phyloP scores from a whole-genome alignment of 495 filamentous ascomycete species.

The Apiosordaria backusii region DNA sequence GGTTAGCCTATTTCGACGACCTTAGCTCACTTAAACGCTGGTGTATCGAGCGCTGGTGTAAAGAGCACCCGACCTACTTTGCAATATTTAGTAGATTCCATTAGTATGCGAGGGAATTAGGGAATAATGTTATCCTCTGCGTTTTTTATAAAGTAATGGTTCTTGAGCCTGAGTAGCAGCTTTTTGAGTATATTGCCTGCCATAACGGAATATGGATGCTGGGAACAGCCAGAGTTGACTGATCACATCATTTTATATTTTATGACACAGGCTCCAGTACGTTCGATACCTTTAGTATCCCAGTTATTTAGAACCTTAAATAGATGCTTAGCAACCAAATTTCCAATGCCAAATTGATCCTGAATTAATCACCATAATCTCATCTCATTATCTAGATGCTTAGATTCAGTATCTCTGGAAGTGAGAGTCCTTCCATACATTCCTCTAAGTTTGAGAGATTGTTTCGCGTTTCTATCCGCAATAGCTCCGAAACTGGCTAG shows the following conservation, averaged over 20 bases:
- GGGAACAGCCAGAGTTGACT: conserved; percentile 8
- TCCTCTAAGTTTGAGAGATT: too few species aligned
- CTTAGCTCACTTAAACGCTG: conserved; percentile 33
- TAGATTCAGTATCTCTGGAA: too few species aligned
- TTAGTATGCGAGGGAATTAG: conserved; percentile 29
- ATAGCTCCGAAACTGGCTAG: too few species aligned
- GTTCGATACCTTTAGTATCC: too few species aligned
- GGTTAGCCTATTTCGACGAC: conserved; percentile 35
- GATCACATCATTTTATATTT: not conserved
- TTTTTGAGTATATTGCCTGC: conserved; percentile 39
- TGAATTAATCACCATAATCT: too few species aligned
- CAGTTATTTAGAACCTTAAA: too few species aligned
- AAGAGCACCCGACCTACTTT: conserved; percentile 31
- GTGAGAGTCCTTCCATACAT: too few species aligned
- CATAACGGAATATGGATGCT: conserved; percentile 33
- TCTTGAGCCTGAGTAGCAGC: conserved; percentile 33
- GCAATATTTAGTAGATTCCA: conserved; percentile 36
- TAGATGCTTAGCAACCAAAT: too few species aligned
- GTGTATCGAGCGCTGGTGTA: conserved; percentile 38
- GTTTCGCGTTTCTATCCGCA: too few species aligned
- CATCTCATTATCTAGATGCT: too few species aligned
- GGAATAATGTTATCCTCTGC: conserved; percentile 28
- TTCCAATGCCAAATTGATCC: too few species aligned
- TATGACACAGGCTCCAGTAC: too few species aligned
- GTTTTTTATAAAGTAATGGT: conserved; percentile 39